Evolutionary conservation across 1,284 basidiomycete genomes (phyloP), one percentile per base, ranked within the genome.

Genomic region (Sporisorium scitamineum): DNA sequence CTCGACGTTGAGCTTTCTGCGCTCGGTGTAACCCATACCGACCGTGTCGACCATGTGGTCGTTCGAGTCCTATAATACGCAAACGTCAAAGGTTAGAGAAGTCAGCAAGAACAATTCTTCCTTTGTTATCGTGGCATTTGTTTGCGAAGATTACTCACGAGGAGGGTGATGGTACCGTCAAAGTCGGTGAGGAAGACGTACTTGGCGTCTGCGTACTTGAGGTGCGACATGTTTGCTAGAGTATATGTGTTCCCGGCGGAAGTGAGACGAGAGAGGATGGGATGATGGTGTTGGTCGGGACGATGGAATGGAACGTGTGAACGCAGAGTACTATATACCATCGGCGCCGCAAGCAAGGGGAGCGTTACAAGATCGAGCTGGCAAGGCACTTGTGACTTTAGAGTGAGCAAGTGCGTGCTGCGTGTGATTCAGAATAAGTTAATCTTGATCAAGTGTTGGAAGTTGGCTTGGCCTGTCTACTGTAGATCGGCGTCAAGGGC

Each of bases 41-140:
- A 78, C 73, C 16, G 78, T 82, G 73, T 85, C 83, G 65, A 85
- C 82, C 83, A 85, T 85, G 79, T 84, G 81, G 74, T 85, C 83
- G 61, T 85, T 85, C 39, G 82, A 84, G 73, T 85, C 83, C 61
- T 73, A 27, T 29, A 14, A 9, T 52, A 14, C 10, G 6, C 13
- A 27, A 47, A 42, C 5, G 58, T 14, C 34, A 34, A 13, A 34
- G 16, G 44, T 44, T 13, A 59, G 37, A 45, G 34, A 54, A 16
- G 55, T 50, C 20, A 53, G 50, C 27, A 64, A 47, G 13, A 14
- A 24, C 26, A 32, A 20, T 32, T 11, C 16, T 32, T 42, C 13
- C 5, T 16, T 18, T 39, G n/a, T 5, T 27, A 14, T 29, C 16
- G 11, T 9, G n/a, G 9, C 13, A 11, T 16, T 47, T 2, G 31